Evolutionary conservation across 2,329 filamentous ascomycete genomes (phyloP).

Genomic region (Apiospora hydei): DNA sequence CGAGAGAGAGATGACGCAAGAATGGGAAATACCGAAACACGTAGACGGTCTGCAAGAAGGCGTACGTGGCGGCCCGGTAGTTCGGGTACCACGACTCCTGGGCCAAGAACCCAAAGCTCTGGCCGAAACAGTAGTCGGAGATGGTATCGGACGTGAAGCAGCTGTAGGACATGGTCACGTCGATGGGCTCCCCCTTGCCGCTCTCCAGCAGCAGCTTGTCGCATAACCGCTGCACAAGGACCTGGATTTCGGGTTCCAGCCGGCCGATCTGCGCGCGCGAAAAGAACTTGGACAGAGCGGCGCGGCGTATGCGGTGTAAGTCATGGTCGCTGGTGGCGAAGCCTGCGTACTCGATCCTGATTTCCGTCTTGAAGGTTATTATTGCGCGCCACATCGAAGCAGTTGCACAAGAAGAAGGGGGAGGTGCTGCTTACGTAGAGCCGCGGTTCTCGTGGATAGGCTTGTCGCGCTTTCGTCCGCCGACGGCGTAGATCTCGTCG

Average conservation of each 20-base stretch:
- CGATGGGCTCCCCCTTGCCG: conserved; percentile 38
- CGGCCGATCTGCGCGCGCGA: conserved; percentile 41
- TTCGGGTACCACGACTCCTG: conserved; percentile 44
- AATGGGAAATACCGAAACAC: conserved; percentile 38
- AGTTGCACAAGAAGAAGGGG: too few relatives aligned
- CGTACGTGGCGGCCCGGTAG: conserved; percentile 35
- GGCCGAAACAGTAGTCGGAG: conserved; percentile 47
- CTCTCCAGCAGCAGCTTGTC: conserved; percentile 41
- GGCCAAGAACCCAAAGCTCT: conserved; percentile 43
- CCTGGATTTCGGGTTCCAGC: conserved; percentile 31
- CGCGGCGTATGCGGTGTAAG: conserved; percentile 42
- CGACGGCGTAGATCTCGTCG: conserved; percentile 47
- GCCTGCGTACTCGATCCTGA: conserved; percentile 33
- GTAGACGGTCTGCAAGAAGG: conserved; percentile 34
- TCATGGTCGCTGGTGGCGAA: conserved; percentile 40
- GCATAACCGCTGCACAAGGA: conserved; percentile 32
- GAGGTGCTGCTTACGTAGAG: conserved; percentile 28
- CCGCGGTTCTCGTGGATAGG: conserved; percentile 31
- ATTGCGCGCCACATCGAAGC: neutral
- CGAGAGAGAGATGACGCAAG: conserved; percentile 28
- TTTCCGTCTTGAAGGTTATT: conserved; percentile 30
- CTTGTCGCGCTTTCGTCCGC: conserved; percentile 37
- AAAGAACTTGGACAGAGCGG: conserved; percentile 44
- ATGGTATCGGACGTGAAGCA: conserved; percentile 50
- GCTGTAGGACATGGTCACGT: conserved; percentile 46